Conservation (phyloP, 2,329 filamentous ascomycete genomes). For the Calonectria multiphialidica region DNA sequence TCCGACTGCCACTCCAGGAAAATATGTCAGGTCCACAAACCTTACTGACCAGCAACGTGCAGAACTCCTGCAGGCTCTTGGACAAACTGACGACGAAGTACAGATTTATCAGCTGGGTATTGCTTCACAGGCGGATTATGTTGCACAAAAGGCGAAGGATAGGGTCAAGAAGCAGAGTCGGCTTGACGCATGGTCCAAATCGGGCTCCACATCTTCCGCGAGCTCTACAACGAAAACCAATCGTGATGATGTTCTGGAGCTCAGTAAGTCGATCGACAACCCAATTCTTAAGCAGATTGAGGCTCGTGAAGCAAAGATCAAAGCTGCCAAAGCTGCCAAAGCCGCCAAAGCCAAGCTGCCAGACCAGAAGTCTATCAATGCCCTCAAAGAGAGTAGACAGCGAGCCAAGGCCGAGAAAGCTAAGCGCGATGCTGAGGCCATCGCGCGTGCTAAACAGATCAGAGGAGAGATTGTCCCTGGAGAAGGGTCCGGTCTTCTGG, state of each 20-base stretch:
- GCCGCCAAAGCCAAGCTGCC: constrained; percentile 46
- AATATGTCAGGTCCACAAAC: constrained; percentile 79
- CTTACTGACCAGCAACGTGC: constrained; percentile 86
- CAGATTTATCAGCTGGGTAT: constrained; percentile 59
- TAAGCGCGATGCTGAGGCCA: constrained; percentile 77
- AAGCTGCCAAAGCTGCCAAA: constrained; percentile 42
- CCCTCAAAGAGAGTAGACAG: constrained; percentile 78
- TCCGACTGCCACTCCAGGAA: constrained; percentile 63
- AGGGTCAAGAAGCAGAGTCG: constrained; percentile 68
- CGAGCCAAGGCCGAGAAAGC: constrained; percentile 81
- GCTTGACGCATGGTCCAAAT: constrained; percentile 73
- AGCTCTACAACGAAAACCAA: constrained; percentile 46
- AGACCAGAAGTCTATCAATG: constrained; percentile 53
- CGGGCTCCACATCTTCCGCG: constrained; percentile 48
- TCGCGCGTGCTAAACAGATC: constrained; percentile 73
- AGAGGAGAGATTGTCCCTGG: constrained; percentile 61
- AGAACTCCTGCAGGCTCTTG: constrained; percentile 76
- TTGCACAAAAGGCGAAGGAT: constrained; percentile 43
- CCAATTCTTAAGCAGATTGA: constrained; percentile 61
- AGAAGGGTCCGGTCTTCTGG: constrained; percentile 82
- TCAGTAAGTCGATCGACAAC: constrained; percentile 61
- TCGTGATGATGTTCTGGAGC: constrained; percentile 60
- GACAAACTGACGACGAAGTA: constrained; percentile 68
- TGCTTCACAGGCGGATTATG: constrained; percentile 39
- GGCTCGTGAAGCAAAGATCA: constrained; percentile 50